Evolutionary conservation across 768 basidiomycete genomes (phyloP), one percentile per base, ranked within the genome.

Genomic region (Suillus decipiens): DNA sequence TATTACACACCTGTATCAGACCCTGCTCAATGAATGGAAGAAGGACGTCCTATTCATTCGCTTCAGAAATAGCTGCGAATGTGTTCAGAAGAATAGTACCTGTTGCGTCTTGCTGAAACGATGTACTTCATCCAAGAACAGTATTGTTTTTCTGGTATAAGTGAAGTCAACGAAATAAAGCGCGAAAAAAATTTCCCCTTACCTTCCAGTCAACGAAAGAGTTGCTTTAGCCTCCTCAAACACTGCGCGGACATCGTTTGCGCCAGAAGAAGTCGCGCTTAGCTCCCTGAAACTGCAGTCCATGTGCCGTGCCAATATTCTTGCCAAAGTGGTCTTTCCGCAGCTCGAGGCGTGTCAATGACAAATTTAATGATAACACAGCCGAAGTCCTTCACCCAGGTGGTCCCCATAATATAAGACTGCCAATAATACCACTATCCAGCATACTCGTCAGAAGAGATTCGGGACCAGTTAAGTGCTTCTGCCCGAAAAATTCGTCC

Each of bases 81-180:
- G n/a, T 17, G 6, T n/a, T 39, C 28, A 5, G 1, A 31, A 45
- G 17, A 45, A 42, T 4, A 22, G 31, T 62, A 87, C 88, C 75
- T 92, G 90, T 64, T 89, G 88, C 9, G 84, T 77, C 68, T 85
- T 88, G 71, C 85, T 89, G 70, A 90, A 92, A 0, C 90, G 85
- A 75, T 93, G 93, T 15, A 95, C 86, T 74, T 95, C 93, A 68
- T 95, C 93, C 61, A 94, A 74, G 74, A 94, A 95, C 15, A 95
- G 70, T 33, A 92, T 77, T 0, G 92, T 95, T 66, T 82, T 82
- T 68, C 89, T 92, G 37, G 31, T 17, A 41, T 17, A 60, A 45
- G 69, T 56, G 31, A 71, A 51, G 11, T 61, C 9, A 6, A 34
- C 14, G 28, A 31, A 31, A 28, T 24, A 19, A 15, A 61, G 14